phyloP scores from a whole-genome alignment of 1,139 yeast species.

The Lodderomyces margitis region DNA sequence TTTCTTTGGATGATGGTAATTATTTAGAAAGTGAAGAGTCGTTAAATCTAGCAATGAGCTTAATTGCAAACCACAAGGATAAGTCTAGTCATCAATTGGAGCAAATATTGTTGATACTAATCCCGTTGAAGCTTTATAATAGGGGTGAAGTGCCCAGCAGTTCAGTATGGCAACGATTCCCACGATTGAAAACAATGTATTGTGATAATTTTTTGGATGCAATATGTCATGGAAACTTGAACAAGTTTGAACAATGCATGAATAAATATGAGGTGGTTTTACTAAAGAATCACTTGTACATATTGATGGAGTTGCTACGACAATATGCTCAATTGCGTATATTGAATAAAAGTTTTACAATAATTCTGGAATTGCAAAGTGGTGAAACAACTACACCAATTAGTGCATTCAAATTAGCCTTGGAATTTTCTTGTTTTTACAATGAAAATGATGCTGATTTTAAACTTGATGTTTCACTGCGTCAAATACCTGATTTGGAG shows the following conservation, averaged over 20 bases:
- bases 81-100: slow-evolving; percentile 26
- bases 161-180: slow-evolving; percentile 43
- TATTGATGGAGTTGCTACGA: slow-evolving; percentile 57
- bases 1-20: slow-evolving; percentile 62
- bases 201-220: slow-evolving; percentile 46
- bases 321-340: slow-evolving; percentile 52
- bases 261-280: slow-evolving; percentile 47
- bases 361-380: slow-evolving; percentile 22
- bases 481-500: slow-evolving; percentile 38
- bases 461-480: not conserved
- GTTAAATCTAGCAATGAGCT: slow-evolving; percentile 47
- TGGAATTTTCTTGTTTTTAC: slow-evolving; percentile 33
- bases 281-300: slow-evolving; percentile 59
- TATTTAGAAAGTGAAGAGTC: slow-evolving; percentile 49
- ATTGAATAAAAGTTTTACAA: slow-evolving; percentile 45
- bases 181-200: slow-evolving; percentile 46
- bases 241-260: slow-evolving; percentile 45
- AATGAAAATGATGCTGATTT: slow-evolving; percentile 12
- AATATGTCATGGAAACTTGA: slow-evolving; percentile 54
- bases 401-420: slow-evolving; percentile 45
- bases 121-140: slow-evolving; percentile 54
- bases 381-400: slow-evolving; percentile 42
- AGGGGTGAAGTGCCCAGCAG: slow-evolving; percentile 40
- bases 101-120: slow-evolving; percentile 46
- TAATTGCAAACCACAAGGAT: slow-evolving; percentile 20